Evolutionary conservation across 306 rosid species (phyloP).

Genomic region (Lithocarpus polystachyus): DNA sequence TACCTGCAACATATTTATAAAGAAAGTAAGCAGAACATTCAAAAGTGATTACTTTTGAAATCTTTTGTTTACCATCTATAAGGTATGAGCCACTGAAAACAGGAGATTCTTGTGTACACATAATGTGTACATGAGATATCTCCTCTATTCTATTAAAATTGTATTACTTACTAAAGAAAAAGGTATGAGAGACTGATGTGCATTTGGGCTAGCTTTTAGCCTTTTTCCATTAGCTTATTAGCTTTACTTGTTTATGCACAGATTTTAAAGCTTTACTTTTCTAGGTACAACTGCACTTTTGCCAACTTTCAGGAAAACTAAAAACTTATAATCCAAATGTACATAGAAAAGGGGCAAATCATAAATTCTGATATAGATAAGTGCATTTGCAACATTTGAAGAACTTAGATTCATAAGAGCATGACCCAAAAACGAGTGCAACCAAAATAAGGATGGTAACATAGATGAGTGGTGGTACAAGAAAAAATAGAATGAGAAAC

Average conservation of each 20-base stretch:
- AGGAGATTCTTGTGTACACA: too few species aligned
- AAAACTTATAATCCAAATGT: too few species aligned
- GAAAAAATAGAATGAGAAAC: neutral
- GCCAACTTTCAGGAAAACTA: too few species aligned
- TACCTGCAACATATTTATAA: slow-evolving; percentile 48
- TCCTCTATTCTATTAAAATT: too few species aligned
- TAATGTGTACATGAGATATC: too few species aligned
- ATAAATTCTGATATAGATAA: neutral
- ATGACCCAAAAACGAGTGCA: neutral
- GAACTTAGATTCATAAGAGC: neutral
- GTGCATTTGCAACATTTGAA: neutral
- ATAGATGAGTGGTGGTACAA: neutral
- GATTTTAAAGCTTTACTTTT: too few species aligned
- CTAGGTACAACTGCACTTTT: too few species aligned
- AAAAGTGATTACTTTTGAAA: neutral
- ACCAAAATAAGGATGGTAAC: neutral
- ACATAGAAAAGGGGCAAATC: neutral
- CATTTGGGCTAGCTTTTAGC: too few species aligned
- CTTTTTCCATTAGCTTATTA: too few species aligned
- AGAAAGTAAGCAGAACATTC: neutral
- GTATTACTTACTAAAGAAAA: too few species aligned
- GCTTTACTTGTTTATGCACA: too few species aligned
- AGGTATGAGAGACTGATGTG: neutral
- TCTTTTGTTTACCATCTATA: neutral
- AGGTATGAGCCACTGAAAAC: neutral